Evolutionary conservation across 129 eudicot species (phyloP).

Genomic region (Flaveria brownii): DNA sequence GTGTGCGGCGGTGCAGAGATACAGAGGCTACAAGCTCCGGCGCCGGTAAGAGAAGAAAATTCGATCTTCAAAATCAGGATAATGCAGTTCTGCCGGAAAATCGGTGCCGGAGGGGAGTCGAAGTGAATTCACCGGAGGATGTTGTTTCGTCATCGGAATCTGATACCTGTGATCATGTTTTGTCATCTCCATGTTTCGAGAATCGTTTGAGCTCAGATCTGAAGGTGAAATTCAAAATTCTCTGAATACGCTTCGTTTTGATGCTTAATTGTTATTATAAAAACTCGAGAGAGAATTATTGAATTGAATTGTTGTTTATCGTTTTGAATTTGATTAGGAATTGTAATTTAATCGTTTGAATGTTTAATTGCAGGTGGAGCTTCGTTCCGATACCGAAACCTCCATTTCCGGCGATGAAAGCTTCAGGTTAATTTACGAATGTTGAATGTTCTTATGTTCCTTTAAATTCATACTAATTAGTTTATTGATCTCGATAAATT

Average conservation of each 20-base stretch:
- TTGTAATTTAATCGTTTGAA: slow-evolving; percentile 18
- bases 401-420: slow-evolving; percentile 36
- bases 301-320: slow-evolving; percentile 10
- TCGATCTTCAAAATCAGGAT: slow-evolving; percentile 24
- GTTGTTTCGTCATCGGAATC: slow-evolving; percentile 41
- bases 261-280: background rate
- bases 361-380: slow-evolving; percentile 44
- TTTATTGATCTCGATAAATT: slow-evolving; percentile 23
- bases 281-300: slow-evolving; percentile 1
- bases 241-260: background rate
- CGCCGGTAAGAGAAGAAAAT: slow-evolving; percentile 40
- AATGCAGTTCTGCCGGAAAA: slow-evolving; percentile 24
- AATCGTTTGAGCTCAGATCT: slow-evolving; percentile 37
- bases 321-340: background rate
- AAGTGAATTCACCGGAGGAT: slow-evolving; percentile 15
- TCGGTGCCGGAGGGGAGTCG: slow-evolving; percentile 21
- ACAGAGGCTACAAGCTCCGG: slow-evolving; percentile 33
- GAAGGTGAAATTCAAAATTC: slow-evolving; percentile 27
- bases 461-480: slow-evolving; percentile 1
- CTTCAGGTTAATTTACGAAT: slow-evolving; percentile 54
- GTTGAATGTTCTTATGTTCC: background rate
- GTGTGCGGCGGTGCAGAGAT: slow-evolving; percentile 27
- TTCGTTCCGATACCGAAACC: slow-evolving; percentile 44
- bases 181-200: slow-evolving; percentile 22
- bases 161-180: slow-evolving; percentile 21